Base-by-base conservation (phyloP, 2,329 filamentous ascomycete species). In the Beauveria caledonica region DNA sequence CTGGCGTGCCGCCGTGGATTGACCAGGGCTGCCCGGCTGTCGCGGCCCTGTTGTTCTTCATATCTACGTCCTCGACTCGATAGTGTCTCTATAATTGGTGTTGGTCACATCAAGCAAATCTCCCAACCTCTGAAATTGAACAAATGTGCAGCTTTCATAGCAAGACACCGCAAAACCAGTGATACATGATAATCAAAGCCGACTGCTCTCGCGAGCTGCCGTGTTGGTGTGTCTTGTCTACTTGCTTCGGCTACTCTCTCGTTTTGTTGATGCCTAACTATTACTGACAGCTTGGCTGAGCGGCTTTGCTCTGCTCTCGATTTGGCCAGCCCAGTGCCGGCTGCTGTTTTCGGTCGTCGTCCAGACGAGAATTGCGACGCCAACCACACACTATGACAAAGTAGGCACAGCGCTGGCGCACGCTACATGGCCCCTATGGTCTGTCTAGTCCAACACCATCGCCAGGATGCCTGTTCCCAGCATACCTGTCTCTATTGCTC, bases 21-120 rank as follows among this genome's bases (percentile, higher is more conserved):
- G 42, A 56, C 42, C 53, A 21, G 53, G 53, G 53, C 29, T 39
- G 54, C 23, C 54, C 54, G 54, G 54, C 42, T 56, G 54, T 56
- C 54, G 54, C 54, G 21, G 2, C 17, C 25, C 29, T 33, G 29
- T 33, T 45, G 40, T 15, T 33, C 19, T 19, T 21, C 8, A 17
- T 10, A n/a, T n/a, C 25, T 15, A 23, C 15, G 15, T 52, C 6
- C 2, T 23, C 49, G 21, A 51, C 49, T 44, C 21, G 9, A 29
- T n/a, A 8, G 33, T 36, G 33, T 29, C 39, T 21, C 23, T 15
- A 25, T 44, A 23, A 11, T 23, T 45, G 27, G n/a, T 56, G 54
- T 56, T 56, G 44, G 54, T 56, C 42, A 46, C 15, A 17, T 29
- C 27, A 50, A 5, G 27, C 11, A 36, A 36, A 36, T 33, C 17